phyloP scores from a whole-genome alignment of 2,329 filamentous ascomycete genomes.

The Arthrocladium fulminans region DNA sequence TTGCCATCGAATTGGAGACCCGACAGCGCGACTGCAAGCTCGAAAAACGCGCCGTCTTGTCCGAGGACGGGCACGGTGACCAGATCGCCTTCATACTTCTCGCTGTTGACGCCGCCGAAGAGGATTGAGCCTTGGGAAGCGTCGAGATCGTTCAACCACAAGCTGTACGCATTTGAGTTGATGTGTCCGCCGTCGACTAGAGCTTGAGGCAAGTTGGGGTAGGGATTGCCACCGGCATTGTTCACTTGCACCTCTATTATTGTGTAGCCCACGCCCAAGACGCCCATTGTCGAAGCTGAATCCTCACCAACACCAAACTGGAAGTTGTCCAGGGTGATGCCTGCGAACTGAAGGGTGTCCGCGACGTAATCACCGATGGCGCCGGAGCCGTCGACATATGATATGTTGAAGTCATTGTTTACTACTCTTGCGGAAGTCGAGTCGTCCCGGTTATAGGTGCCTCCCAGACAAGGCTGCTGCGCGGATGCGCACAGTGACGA shows the following conservation, averaged over 20 bases:
- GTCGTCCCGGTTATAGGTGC: slow-evolving; percentile 59
- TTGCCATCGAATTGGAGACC: slow-evolving; percentile 34
- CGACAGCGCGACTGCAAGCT: slow-evolving; percentile 64
- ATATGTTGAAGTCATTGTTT: slow-evolving; percentile 73
- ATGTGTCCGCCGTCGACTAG: slow-evolving; percentile 55
- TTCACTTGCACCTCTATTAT: slow-evolving; percentile 67
- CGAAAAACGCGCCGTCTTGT: slow-evolving; percentile 42
- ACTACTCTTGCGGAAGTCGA: slow-evolving; percentile 71
- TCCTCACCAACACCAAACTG: slow-evolving; percentile 53
- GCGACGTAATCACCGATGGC: slow-evolving; percentile 71
- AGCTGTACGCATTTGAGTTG: slow-evolving; percentile 58
- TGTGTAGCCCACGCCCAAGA: slow-evolving; percentile 76
- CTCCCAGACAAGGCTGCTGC: slow-evolving; percentile 48
- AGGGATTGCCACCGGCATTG: slow-evolving; percentile 41
- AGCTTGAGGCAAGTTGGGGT: slow-evolving; percentile 61
- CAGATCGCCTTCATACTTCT: slow-evolving; percentile 54
- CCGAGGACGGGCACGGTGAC: slow-evolving; percentile 58
- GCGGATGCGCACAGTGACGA: slow-evolving; percentile 51
- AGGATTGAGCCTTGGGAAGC: slow-evolving; percentile 58
- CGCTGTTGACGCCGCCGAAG: slow-evolving; percentile 65
- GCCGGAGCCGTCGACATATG: slow-evolving; percentile 72
- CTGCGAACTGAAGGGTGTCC: slow-evolving; percentile 53
- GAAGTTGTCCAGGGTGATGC: slow-evolving; percentile 40
- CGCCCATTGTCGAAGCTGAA: slow-evolving; percentile 56
- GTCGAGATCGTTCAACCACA: slow-evolving; percentile 67